These are phyloP conservation scores for Nitzschia sp. DNA, from an alignment of 108 stramenopile genomes.

Conservation along the genomic window DNA sequence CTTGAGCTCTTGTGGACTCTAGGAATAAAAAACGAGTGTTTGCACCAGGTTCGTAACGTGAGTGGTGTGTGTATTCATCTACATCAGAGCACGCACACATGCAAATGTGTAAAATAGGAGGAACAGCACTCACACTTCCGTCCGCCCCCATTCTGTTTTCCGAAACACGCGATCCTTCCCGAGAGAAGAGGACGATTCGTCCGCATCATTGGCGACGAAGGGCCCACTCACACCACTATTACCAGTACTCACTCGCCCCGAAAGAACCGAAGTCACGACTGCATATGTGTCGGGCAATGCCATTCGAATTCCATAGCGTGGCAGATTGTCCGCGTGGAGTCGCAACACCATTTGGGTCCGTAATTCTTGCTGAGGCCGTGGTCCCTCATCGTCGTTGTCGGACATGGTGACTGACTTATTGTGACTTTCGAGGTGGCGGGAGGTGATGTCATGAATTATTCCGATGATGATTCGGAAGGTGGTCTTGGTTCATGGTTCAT, in stretches of 20 bases:
- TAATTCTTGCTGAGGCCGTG: neutral
- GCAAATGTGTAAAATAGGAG: neutral
- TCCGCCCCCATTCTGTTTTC: neutral
- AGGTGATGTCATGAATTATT: too few species aligned
- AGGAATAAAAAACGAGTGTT: neutral
- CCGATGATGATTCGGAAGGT: too few species aligned
- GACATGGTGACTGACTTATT: too few species aligned
- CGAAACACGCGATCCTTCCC: neutral
- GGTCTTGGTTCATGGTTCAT: too few species aligned
- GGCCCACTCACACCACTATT: neutral
- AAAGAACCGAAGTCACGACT: conserved; percentile 21
- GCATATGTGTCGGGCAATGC: conserved; percentile 24
- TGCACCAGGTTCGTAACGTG: neutral
- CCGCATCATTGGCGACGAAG: neutral
- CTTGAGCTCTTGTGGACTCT: conserved; percentile 18
- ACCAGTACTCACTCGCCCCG: conserved; percentile 1
- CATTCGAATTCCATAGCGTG: conserved; percentile 18
- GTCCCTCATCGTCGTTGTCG: neutral
- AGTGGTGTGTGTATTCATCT: neutral
- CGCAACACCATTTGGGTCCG: neutral
- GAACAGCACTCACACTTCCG: conserved; percentile 11
- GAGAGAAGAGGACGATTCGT: neutral
- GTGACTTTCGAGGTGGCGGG: too few species aligned
- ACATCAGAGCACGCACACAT: neutral
- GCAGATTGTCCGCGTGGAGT: conserved; percentile 29